These are phyloP conservation scores for Solanum pimpinellifolium DNA, from an alignment of 257 asterid genomes.

Conservation along the genomic window DNA sequence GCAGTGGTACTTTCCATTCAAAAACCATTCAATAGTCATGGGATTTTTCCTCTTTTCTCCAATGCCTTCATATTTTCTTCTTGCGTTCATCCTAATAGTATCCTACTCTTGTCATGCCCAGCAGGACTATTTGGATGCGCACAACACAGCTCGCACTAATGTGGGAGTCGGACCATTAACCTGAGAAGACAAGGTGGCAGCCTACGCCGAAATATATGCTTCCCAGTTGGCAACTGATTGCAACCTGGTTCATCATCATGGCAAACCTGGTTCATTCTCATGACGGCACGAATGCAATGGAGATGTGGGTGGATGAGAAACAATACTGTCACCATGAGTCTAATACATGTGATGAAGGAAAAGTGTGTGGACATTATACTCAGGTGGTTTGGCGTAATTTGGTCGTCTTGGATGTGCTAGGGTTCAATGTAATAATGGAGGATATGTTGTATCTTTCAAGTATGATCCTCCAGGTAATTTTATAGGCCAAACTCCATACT, in stretches of 20 bases:
- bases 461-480: slow-evolving; percentile 20
- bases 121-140: slow-evolving; percentile 6
- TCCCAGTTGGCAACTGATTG: background rate
- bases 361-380: background rate
- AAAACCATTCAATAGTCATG: background rate
- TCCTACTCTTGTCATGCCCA: background rate
- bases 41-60: background rate
- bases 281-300: background rate
- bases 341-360: background rate
- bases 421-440: background rate
- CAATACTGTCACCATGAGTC: background rate
- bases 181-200: slow-evolving; percentile 10
- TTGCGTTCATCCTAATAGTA: background rate
- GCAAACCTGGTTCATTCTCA: background rate
- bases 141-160: slow-evolving; percentile 4
- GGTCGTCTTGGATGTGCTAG: background rate
- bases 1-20: background rate
- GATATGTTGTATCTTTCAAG: slow-evolving; percentile 7
- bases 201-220: slow-evolving; percentile 2
- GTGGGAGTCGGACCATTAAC: background rate
- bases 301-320: slow-evolving; percentile 16
- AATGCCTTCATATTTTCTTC: background rate
- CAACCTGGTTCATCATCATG: slow-evolving; percentile 2
- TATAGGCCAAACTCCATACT: slow-evolving; percentile 12
- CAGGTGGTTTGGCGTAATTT: background rate